Conservation (phyloP, 345 rosid genomes). For the Isatis tinctoria region DNA sequence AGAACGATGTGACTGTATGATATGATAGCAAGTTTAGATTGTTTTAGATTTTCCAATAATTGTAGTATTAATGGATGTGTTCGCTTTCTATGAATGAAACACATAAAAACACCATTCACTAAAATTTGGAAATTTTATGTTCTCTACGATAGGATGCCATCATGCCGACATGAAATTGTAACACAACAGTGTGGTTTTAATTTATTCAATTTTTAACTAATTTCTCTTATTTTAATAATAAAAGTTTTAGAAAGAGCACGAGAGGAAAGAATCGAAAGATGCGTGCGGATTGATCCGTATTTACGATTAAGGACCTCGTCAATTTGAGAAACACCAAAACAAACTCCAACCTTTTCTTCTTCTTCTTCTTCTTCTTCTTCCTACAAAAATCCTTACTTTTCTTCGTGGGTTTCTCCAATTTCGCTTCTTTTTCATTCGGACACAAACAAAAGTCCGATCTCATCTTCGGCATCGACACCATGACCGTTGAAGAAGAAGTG, state of each 20-base stretch:
- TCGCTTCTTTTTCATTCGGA: not conserved
- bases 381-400: not conserved
- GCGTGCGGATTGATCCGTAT: not conserved
- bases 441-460: slow-evolving; percentile 19
- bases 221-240: no score
- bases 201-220: no score
- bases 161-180: not conserved
- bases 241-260: slow-evolving; percentile 1
- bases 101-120: no score
- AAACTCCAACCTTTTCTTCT: not conserved
- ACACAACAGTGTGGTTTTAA: no score
- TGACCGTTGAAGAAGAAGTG: slow-evolving; percentile 69
- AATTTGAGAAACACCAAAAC: not conserved
- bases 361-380: not conserved
- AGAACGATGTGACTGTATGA: no score
- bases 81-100: no score
- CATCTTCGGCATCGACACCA: slow-evolving; percentile 1
- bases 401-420: not conserved
- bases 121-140: not conserved
- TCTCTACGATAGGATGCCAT: not conserved
- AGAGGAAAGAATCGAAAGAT: not conserved
- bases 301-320: not conserved
- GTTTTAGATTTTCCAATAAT: no score
- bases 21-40: no score
- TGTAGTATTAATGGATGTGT: no score